Evolutionary conservation across 164 flowering plant genomes (phyloP), one percentile per base, ranked within the genome.

Genomic region (Akebia trifoliata): DNA sequence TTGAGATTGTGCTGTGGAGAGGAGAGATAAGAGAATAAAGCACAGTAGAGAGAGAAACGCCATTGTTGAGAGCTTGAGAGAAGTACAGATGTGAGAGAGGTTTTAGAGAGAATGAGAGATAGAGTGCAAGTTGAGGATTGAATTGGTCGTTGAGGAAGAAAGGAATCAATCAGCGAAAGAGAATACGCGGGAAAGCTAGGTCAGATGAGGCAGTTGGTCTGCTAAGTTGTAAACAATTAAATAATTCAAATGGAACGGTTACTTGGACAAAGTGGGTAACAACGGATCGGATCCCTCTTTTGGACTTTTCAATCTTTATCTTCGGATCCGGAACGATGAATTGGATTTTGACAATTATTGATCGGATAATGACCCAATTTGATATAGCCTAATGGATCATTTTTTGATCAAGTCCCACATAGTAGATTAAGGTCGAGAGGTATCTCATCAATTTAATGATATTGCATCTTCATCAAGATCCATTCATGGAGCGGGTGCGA

Each of bases 61-160:
- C 79, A 81, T 74, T 56, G 62, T 49, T 34, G 54, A 24, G 57
- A 25, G 50, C 31, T 6, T n/a, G 48, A 45, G 53, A 57, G 56
- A 15, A 43, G 8, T 21, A 8, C 25, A 26, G 46, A 45, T 24
- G 31, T 15, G 40, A 45, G 29, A 43, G 11, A 25, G 7, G 44
- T 30, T 2, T 43, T 22, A 24, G 47, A 46, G 54, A 28, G 56
- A 43, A 21, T 50, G 56, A 62, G 66, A 65, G 59, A 52, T 15
- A 47, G 53, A 24, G 44, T 22, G 22, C 22, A 25, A 42, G 40
- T 31, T 57, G 40, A 57, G 35, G 49, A 60, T 65, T 48, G 81
- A 76, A 74, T 5, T 44, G 58, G 79, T 70, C 79, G 52, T 71
- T 45, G 64, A 21, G 44, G 64, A 67, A 67, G 29, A 12, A 81